phyloP scores from a whole-genome alignment of 2,329 filamentous ascomycete genomes.

The Phialemonium atrogriseum region DNA sequence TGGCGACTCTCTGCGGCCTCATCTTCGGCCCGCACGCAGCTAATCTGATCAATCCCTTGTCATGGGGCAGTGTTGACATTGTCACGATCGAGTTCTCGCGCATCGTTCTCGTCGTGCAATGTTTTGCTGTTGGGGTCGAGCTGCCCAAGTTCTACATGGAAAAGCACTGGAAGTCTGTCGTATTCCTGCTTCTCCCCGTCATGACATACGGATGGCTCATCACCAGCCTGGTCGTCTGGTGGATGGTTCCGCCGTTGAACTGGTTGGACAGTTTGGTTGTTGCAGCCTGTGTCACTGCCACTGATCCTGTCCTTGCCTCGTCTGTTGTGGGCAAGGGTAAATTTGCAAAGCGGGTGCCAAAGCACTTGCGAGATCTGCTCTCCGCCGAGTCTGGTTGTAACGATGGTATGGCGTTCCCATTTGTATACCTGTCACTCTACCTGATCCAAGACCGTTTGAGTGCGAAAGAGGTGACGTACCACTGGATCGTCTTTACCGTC shows the following conservation, averaged over 20 bases:
- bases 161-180: constrained; percentile 88
- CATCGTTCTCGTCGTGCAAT: constrained; percentile 84
- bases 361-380: constrained; percentile 89
- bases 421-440: constrained; percentile 88
- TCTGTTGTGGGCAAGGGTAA: constrained; percentile 99
- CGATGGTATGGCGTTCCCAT: constrained; percentile 99
- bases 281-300: constrained; percentile 92
- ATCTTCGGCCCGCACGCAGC: constrained; percentile 83
- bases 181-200: constrained; percentile 81
- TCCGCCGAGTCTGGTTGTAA: constrained; percentile 98
- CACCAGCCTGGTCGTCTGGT: constrained; percentile 92
- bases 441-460: constrained; percentile 72
- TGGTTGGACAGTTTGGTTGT: constrained; percentile 87
- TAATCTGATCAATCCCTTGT: constrained; percentile 65
- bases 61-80: constrained; percentile 78
- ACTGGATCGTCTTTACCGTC: constrained; percentile 86
- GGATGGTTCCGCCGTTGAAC: constrained; percentile 67
- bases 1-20: constrained; percentile 80
- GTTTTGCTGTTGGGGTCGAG: constrained; percentile 86
- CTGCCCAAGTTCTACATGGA: constrained; percentile 96
- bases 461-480: constrained; percentile 60
- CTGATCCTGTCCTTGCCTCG: constrained; percentile 91
- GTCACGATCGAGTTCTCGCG: constrained; percentile 85
- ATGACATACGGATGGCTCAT: constrained; percentile 97
- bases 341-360: constrained; percentile 93